Evolutionary conservation across 2,329 filamentous ascomycete species (phyloP).

Genomic region (Fusarium phyllophilum): DNA sequence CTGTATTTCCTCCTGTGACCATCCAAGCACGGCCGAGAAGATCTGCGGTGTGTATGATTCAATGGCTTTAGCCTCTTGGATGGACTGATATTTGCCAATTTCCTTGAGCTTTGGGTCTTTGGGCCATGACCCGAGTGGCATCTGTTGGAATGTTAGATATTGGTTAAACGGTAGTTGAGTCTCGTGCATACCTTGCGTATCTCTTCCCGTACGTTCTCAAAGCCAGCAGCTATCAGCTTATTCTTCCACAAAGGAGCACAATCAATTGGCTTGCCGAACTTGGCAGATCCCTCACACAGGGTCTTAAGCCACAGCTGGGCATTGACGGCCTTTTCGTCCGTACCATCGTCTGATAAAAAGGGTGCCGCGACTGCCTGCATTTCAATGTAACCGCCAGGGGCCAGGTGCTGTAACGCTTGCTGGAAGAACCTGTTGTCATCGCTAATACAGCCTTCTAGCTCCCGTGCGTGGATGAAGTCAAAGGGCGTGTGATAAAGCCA

Average conservation of each 20-base stretch:
- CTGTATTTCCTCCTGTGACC: background rate
- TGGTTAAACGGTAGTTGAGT: rapidly evolving
- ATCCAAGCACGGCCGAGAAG: background rate
- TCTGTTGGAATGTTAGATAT: background rate
- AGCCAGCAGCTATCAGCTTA: background rate
- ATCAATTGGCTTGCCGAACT: background rate
- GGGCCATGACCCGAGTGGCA: background rate
- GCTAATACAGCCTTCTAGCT: background rate
- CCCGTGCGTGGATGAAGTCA: background rate
- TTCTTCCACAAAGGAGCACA: background rate
- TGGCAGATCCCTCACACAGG: background rate
- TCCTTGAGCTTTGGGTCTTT: background rate
- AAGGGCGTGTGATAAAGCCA: background rate
- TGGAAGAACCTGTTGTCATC: background rate
- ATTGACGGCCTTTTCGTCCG: background rate
- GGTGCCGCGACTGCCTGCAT: background rate
- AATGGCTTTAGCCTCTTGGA: background rate
- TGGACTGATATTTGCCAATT: background rate
- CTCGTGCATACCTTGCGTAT: background rate
- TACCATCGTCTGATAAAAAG: background rate
- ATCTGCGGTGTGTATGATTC: background rate
- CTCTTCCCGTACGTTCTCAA: background rate
- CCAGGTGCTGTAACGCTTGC: background rate
- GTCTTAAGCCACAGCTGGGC: background rate
- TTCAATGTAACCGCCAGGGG: background rate